Conservation (phyloP, 768 basidiomycete genomes). For the Tulasnella sp. region DNA sequence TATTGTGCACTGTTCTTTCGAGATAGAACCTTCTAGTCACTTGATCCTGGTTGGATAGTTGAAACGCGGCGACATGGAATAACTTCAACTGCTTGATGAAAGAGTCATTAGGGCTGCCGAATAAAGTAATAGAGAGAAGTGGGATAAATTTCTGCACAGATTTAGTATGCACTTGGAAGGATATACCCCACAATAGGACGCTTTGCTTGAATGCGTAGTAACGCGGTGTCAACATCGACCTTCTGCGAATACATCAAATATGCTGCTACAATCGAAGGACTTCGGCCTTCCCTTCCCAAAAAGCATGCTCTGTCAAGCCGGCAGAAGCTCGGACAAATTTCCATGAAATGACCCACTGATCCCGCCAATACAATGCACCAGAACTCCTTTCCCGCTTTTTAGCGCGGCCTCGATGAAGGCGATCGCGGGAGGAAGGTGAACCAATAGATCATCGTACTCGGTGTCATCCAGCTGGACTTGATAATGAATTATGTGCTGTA, state of each 20-base stretch:
- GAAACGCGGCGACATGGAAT: constrained; percentile 64
- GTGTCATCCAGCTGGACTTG: constrained; percentile 75
- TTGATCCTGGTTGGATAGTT: constrained; percentile 58
- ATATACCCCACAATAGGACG: constrained; percentile 67
- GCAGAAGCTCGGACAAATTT: constrained; percentile 18
- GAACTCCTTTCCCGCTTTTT: constrained; percentile 63
- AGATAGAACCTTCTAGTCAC: constrained; percentile 75
- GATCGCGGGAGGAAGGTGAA: constrained; percentile 69
- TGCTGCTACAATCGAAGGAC: constrained; percentile 76
- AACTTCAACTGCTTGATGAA: constrained; percentile 75
- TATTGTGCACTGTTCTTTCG: constrained; percentile 60
- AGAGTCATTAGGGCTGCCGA: constrained; percentile 71
- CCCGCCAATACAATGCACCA: constrained; percentile 88
- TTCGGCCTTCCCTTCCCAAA: constrained; percentile 49
- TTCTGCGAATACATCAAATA: constrained; percentile 75
- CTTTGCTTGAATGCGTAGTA: constrained; percentile 56
- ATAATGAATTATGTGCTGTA: constrained; percentile 67
- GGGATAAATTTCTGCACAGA: background rate
- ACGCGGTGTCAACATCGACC: constrained; percentile 50
- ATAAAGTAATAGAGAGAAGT: background rate
- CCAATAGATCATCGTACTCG: constrained; percentile 66
- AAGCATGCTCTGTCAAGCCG: background rate
- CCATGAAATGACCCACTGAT: constrained; percentile 53
- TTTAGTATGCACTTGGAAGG: background rate
- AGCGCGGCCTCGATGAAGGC: constrained; percentile 76